A percentile compares a stretch with the other conserved stretches of the same genome.
Evolutionary conservation across 306 rosid genomes (phyloP).

Genomic region (Echinosophora koreensis): DNA sequence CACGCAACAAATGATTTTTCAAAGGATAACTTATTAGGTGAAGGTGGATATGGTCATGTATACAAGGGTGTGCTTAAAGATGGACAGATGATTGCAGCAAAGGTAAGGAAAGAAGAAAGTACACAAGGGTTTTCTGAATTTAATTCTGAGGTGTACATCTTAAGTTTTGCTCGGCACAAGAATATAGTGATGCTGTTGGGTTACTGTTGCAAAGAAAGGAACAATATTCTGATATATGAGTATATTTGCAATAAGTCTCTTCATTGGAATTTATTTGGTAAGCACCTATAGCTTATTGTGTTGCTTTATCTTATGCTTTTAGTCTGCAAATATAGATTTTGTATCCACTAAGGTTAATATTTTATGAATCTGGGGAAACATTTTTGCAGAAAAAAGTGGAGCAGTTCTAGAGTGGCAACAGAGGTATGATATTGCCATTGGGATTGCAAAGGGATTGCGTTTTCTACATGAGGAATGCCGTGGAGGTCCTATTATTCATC

Average conservation of each 20-base stretch:
- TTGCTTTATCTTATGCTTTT: neutral
- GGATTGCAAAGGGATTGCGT: constrained; percentile 89
- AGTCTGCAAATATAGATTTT: constrained; percentile 8
- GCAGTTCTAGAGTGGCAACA: constrained; percentile 77
- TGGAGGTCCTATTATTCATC: constrained; percentile 85
- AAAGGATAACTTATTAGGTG: constrained; percentile 80
- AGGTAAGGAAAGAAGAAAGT: constrained; percentile 84
- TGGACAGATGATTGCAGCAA: constrained; percentile 85
- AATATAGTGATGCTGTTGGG: constrained; percentile 93
- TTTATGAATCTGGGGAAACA: neutral
- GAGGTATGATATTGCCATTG: constrained; percentile 86
- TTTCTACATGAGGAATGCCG: constrained; percentile 94
- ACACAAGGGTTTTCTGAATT: constrained; percentile 80
- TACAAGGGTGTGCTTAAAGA: constrained; percentile 74
- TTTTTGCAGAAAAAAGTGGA: constrained; percentile 56
- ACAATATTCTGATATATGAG: constrained; percentile 82
- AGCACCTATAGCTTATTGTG: constrained; percentile 39
- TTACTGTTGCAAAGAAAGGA: constrained; percentile 78
- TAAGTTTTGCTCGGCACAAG: constrained; percentile 91
- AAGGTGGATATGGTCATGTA: constrained; percentile 88
- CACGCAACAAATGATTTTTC: constrained; percentile 73
- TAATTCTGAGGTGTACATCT: constrained; percentile 80
- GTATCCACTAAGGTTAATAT: neutral
- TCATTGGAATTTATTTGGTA: constrained; percentile 87
- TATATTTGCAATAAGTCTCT: constrained; percentile 87